Evolutionary conservation across 345 rosid species (phyloP), one percentile per base, ranked within the genome.

Genomic region (Citrus unshiu): DNA sequence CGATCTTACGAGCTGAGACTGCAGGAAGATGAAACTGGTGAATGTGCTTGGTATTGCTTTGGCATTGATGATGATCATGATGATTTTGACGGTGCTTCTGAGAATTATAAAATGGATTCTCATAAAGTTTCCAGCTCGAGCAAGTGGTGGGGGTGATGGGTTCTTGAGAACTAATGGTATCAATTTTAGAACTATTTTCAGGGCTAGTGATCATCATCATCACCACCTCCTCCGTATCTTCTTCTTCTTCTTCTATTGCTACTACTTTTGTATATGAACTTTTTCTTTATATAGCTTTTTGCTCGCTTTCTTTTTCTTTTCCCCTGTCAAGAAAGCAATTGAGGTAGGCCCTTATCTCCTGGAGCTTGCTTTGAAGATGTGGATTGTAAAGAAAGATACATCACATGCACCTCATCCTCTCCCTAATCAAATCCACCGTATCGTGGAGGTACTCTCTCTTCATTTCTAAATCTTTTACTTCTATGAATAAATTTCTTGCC

Each of bases 111-210:
- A 85, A 89, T 29, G 98, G 95, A 57, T 94, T 92, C 5, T 87
- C 85, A 83, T 94, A 92, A 77, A 90, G 88, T 83, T 89, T 92
- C 98, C 98, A 92, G 84, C 86, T 85, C 34, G 89, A 86, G 81
- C 81, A 78, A 79, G 85, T 82, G 75, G 91, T 62, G 76, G 86
- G 84, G 86, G 77, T 88, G 81, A 72, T 78, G 77, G 73, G 77
- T 56, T 87, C 84, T 72, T 46, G 54, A 79, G 76, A 77, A 65
- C 49, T 19, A 7, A 8, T 74, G 35, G 80, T 66, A 25, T 81
- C 82, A 76, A 68, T 77, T 70, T 66, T 65, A 66, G 83, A 69
- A 82, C 49, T 77, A 19, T 81, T 77, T 18, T 82, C 84, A 68
- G 82, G 83, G 83, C 82, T 81, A 79, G 80, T 70, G 77, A 83